A percentile compares a stretch with the other conserved stretches of the same genome.
These are phyloP conservation scores for Diaporthe vexans DNA, from an alignment of 2,329 filamentous ascomycete genomes.

Conservation along the genomic window DNA sequence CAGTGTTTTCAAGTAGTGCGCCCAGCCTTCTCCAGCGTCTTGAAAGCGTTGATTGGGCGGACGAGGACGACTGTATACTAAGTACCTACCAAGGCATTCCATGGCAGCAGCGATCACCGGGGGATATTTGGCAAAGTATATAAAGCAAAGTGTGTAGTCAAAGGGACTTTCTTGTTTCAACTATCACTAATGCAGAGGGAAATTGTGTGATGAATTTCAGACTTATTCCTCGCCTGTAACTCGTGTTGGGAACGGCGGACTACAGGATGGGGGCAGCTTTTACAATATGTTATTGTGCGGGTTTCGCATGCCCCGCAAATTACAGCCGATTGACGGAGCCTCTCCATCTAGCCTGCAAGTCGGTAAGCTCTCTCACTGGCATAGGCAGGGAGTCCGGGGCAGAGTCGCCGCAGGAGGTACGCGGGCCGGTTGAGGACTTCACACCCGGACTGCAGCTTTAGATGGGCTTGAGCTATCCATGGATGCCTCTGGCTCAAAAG, in stretches of 20 bases:
- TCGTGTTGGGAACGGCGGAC: not conserved
- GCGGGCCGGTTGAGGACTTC: not conserved
- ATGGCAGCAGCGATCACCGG: conserved; percentile 50
- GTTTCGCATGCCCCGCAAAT: too few relatives aligned
- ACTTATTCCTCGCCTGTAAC: not conserved
- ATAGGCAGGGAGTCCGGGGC: conserved; percentile 3
- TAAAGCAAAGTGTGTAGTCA: too few relatives aligned
- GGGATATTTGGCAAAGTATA: too few relatives aligned
- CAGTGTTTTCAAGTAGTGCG: conserved; percentile 67
- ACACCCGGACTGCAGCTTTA: conserved; percentile 5
- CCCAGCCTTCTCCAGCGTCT: conserved; percentile 69
- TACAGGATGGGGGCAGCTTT: too few relatives aligned
- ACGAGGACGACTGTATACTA: conserved; percentile 47
- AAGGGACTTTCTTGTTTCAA: not conserved
- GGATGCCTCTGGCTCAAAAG: not conserved
- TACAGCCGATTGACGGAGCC: not conserved
- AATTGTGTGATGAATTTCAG: not conserved
- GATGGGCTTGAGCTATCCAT: conserved; percentile 6
- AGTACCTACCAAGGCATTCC: conserved; percentile 45
- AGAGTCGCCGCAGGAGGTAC: not conserved
- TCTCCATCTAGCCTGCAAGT: conserved; percentile 1
- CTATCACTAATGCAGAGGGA: not conserved
- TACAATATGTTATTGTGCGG: too few relatives aligned
- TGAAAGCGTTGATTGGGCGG: conserved; percentile 66
- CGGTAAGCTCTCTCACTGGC: not conserved